Base-by-base conservation (phyloP, 352 stramenopile species). In the Phytophthora crassamura region DNA sequence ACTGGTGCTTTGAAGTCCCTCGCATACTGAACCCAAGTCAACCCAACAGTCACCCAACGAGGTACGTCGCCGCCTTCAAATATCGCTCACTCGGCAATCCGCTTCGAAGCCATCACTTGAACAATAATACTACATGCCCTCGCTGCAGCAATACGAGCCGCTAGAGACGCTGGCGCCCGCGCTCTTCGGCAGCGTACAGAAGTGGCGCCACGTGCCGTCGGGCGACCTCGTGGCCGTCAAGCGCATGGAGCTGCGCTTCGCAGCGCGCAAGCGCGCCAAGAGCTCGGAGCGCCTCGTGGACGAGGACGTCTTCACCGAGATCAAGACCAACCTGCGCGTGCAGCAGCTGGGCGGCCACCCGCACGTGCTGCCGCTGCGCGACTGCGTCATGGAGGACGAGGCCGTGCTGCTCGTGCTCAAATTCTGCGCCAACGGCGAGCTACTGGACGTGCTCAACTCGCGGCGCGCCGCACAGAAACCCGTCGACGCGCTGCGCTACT, bases 181-280 rank as follows among this genome's bases (percentile, higher is more conserved):
- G 56, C 79, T 95, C 28, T 95, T 89, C 52, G 87, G 87, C 18
- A 66, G 77, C 57, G 84, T 95, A 43, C 67, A 86, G 18, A 82
- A 85, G 60, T 90, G 81, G 67, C 77, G 76, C 16, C 71, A 94
- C 64, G 43, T 69, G 16, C 50, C 34, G 15, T 81, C 80, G 7
- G 71, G 75, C 42, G 80, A 91, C 46, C 60, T 75, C 48, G 83
- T 92, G 53, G 87, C 86, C 16, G 72, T 93, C 64, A 95, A 95
- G 77, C 84, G 80, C 72, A 86, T 95, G 73, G 84, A 94, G 43
- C 72, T 93, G 28, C 59, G 48, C 18, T 80, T 69, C 35, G 84
- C 83, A 1, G 77, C 80, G 30, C 65, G 67, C 32, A 74, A 77
- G 45, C 78, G 78, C 47, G 79, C 76, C 42, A 80, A 86, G 55